phyloP scores from a whole-genome alignment of 441 rosid species.

The Theobroma grandiflorum region DNA sequence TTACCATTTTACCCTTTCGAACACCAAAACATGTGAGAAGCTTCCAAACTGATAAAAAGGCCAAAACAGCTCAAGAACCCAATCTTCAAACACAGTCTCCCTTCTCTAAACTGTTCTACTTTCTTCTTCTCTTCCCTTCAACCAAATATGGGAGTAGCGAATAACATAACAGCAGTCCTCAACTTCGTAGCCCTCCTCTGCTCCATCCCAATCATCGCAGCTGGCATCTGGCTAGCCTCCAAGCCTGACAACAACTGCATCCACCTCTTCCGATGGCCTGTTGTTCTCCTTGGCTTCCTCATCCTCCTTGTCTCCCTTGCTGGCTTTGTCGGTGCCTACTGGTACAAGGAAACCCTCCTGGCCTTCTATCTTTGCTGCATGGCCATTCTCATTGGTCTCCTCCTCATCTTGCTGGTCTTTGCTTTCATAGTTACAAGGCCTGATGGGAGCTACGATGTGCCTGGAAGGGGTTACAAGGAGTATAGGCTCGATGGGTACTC shows the following conservation, averaged over 20 bases:
- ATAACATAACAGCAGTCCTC: slow-evolving; percentile 87
- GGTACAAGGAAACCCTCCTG: slow-evolving; percentile 66
- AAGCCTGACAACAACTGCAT: slow-evolving; percentile 75
- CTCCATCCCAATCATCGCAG: slow-evolving; percentile 83
- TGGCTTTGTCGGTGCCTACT: slow-evolving; percentile 72
- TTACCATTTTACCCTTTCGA: neutral
- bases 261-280: slow-evolving; percentile 73
- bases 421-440: slow-evolving; percentile 68
- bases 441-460: slow-evolving; percentile 60
- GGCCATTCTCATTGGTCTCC: slow-evolving; percentile 67
- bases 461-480: slow-evolving; percentile 61
- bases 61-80: neutral
- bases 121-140: neutral
- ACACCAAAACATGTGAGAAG: neutral
- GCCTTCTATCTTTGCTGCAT: slow-evolving; percentile 67
- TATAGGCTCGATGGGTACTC: slow-evolving; percentile 61
- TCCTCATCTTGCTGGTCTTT: slow-evolving; percentile 57
- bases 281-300: slow-evolving; percentile 66
- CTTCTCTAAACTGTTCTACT: neutral
- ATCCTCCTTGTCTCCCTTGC: slow-evolving; percentile 68
- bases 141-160: slow-evolving; percentile 67
- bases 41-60: neutral
- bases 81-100: neutral
- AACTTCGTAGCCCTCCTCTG: slow-evolving; percentile 86
- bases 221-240: slow-evolving; percentile 90